Base-by-base conservation (phyloP, 148 eudicot genomes). In the Fagopyrum tataricum region DNA sequence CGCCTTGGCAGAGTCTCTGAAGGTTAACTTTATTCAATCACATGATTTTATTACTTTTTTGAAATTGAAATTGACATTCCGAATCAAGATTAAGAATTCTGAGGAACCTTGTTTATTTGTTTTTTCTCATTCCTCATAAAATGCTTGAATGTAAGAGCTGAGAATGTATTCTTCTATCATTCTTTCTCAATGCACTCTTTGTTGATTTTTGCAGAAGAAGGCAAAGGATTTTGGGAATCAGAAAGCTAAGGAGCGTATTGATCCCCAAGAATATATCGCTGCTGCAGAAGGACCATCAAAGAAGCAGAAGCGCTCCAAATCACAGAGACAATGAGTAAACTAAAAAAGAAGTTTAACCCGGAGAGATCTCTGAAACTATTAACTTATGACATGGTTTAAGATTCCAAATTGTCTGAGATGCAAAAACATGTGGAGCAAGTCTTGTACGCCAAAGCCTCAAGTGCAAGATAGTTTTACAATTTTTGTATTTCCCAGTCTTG, bases 1-100 rank as follows among this genome's bases (percentile, higher is more conserved):
- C 23, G 77, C 83, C 44, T 69, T 91, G 76, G 84, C 98, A 49
- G 59, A 56, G 67, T 88, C 97, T 13, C 73, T 94, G 72, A 91
- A 94, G 97, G 98, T 94, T 82, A 84, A 20, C 6, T 44, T 8
- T 42, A 70, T 10, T 9, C 39, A 41, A 61, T 24, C 18, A 14
- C 24, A 17, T 24, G 55, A 49, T 44, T 5, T 11, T 3, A 13
- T 23, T 43, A 37, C 14, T 5, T 73, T 3, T 31, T 14, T 31
- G 37, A 31, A 31, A 31, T 55, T 56, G 21, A 0, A 31, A 13
- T 44, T 47, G 18, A 15, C 43, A 15, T 31, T 17, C 44, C 53
- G 37, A 40, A 26, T 56, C 37, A 21, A 11, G n/a, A 42, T 51
- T 69, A 10, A 13, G 15, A 14, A 64, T 56, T 49, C 67, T 12